phyloP scores from a whole-genome alignment of 192 early-diverging fungal genomes.

The Diversispora epigaea region DNA sequence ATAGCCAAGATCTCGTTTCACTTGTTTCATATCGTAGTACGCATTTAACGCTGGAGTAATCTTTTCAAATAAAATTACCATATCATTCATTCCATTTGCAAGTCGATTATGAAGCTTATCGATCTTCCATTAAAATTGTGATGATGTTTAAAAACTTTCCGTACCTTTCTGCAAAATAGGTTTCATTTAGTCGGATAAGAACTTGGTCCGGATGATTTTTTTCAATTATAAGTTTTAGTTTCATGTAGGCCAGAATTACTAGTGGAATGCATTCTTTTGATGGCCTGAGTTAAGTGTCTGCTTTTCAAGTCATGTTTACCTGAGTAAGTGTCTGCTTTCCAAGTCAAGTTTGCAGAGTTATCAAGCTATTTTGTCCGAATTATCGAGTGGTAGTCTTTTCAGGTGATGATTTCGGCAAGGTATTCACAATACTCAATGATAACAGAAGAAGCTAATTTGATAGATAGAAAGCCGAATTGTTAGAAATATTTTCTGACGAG shows the following conservation, averaged over 20 bases:
- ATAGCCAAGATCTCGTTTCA: slow-evolving; percentile 3
- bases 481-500: not conserved
- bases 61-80: not conserved
- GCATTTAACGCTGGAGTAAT: not conserved
- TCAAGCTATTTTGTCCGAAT: not conserved
- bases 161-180: not conserved
- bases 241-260: not conserved
- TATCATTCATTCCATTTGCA: slow-evolving; percentile 6
- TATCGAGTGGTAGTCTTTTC: not conserved
- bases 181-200: not conserved
- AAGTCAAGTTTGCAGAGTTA: not conserved
- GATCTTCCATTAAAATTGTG: not conserved
- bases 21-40: not conserved
- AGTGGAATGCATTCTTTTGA: not conserved
- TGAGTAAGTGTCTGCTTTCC: no score
- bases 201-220: not conserved
- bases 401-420: not conserved
- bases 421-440: slow-evolving; percentile 1
- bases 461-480: not conserved
- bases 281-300: not conserved
- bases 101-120: slow-evolving; percentile 5
- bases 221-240: not conserved
- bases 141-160: no score
- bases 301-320: no score
- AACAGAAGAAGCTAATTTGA: slow-evolving; percentile 4